A percentile compares a stretch with the other conserved stretches of the same genome.
Conservation (phyloP, 306 rosid species). For the Biancaea sappan region DNA sequence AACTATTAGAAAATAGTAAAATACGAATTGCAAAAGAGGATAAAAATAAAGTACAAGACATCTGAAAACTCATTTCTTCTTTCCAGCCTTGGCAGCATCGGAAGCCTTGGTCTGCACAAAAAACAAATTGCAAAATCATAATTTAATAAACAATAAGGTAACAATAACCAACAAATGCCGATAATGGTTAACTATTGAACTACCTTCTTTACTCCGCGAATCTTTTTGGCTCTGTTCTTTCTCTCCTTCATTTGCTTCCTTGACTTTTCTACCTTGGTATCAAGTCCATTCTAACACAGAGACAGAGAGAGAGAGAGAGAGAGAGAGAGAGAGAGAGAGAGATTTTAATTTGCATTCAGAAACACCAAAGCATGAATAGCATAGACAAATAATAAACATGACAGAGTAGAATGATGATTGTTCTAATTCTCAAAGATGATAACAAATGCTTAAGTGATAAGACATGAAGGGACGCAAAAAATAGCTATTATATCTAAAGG, state of each 20-base stretch:
- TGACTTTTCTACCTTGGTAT: neutral
- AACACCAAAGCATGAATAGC: neutral
- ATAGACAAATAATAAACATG: neutral
- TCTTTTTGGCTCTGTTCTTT: neutral
- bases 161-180: neutral
- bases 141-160: neutral
- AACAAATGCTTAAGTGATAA: neutral
- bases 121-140: neutral
- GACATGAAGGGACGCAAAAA: neutral
- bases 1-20: constrained; percentile 16
- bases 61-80: constrained; percentile 68
- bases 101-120: constrained; percentile 76
- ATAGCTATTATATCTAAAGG: neutral
- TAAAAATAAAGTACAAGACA: constrained; percentile 17
- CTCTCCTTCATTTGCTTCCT: neutral
- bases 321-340: no score
- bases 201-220: constrained; percentile 86
- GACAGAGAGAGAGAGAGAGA: no score
- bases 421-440: neutral
- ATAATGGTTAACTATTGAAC: neutral
- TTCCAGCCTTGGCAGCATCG: constrained; percentile 82
- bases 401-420: neutral
- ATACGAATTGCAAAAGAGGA: constrained; percentile 25
- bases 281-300: constrained; percentile 76
- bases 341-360: neutral